phyloP scores from a whole-genome alignment of 352 stramenopile species.

The Pythium inflatum region DNA sequence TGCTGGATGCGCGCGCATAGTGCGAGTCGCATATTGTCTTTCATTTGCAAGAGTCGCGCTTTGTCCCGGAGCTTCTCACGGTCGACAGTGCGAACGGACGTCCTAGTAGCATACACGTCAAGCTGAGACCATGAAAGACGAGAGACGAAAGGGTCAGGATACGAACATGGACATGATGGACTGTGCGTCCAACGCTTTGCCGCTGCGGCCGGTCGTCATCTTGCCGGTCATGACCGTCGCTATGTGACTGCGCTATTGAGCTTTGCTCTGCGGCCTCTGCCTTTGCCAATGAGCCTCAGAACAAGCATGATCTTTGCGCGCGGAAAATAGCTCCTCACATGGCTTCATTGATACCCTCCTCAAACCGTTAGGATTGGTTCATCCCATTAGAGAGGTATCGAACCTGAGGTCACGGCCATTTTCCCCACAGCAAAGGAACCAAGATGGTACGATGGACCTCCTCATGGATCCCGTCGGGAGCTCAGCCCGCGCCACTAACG shows the following conservation, averaged over 20 bases:
- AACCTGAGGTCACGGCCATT: neutral
- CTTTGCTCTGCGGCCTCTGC: too few species aligned
- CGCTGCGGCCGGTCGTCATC: conserved; percentile 28
- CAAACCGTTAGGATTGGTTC: neutral
- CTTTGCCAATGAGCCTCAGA: too few species aligned
- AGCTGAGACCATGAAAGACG: neutral
- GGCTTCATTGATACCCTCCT: neutral
- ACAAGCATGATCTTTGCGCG: neutral
- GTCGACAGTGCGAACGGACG: conserved; percentile 61
- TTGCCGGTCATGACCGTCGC: conserved; percentile 47
- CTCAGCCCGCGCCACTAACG: too few species aligned
- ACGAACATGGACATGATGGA: conserved; percentile 49
- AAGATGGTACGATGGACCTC: conserved; percentile 6
- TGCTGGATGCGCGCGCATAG: conserved; percentile 80
- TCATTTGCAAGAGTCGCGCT: conserved; percentile 71
- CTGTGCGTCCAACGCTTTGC: conserved; percentile 43
- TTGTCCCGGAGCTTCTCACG: conserved; percentile 73
- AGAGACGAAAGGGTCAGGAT: neutral
- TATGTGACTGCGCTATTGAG: too few species aligned
- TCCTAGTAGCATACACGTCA: conserved; percentile 27
- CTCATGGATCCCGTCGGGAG: too few species aligned
- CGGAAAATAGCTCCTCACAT: conserved; percentile 8
- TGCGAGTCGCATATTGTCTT: conserved; percentile 63
- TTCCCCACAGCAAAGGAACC: neutral
- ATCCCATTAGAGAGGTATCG: neutral